Evolutionary conservation across 1,284 basidiomycete species (phyloP), one percentile per base, ranked within the genome.

Genomic region (Volvariella volvacea): DNA sequence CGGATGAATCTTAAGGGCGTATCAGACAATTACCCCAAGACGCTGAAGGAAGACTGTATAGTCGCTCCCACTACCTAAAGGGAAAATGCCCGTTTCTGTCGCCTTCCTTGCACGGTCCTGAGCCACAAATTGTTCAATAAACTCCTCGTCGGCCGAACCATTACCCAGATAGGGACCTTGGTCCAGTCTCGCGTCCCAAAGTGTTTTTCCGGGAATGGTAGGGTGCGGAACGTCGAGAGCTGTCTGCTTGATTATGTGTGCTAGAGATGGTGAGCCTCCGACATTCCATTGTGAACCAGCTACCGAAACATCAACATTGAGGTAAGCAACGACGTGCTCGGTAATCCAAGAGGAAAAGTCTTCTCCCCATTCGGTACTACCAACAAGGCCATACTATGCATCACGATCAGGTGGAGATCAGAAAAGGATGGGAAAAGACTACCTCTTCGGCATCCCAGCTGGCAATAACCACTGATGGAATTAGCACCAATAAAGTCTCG

Each of bases 361-460:
- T 65, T 95, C 92, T 4, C 82, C 87, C 73, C 83, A 92, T 63
- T 95, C 91, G 4, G 88, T 92, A 53, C 82, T 84, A 9, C 92
- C 92, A 37, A 96, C 69, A 30, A 95, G 73, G 21, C 92, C 92
- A 49, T 92, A 91, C 80, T 90, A 45, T 22, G 4, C 40, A 6
- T 6, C 48, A 32, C 47, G 21, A 39, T 44, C 41, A 25, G 33
- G 17, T 43, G n/a, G 10, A 41, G 19, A 36, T 22, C 20, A 39
- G 3, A 42, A 45, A 22, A 25, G 41, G 30, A 28, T 10, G 16
- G 28, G 4, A n/a, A 8, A 36, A 1, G 51, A 59, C 36, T 38
- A 83, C 80, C 73, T 93, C 94, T 66, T 97, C 93, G 0, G 81
- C 94, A 62, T 95, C 92, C 92, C 91, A 96, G 50, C 82, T 88